Conservation (phyloP, 495 filamentous ascomycete genomes). For the Bryoglossum gracile region DNA sequence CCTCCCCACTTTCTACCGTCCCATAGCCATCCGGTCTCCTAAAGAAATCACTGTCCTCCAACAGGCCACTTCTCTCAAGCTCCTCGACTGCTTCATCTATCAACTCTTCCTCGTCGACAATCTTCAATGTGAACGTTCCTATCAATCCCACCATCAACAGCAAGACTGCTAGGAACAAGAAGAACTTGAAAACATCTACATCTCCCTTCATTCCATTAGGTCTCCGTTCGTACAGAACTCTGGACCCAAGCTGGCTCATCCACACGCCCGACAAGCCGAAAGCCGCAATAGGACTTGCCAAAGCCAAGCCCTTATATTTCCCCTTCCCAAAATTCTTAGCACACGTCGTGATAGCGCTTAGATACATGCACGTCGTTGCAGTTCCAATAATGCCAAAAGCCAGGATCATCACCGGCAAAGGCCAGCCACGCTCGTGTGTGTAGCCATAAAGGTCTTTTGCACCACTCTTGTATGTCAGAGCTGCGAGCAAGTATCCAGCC, state of each 20-base stretch:
- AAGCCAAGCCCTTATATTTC: constrained; percentile 77
- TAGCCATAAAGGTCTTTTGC: constrained; percentile 32
- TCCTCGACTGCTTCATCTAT: constrained; percentile 85
- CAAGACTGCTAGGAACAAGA: constrained; percentile 67
- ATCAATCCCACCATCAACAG: constrained; percentile 63
- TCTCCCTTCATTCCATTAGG: constrained; percentile 61
- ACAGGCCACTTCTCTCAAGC: constrained; percentile 73
- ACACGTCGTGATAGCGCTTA: constrained; percentile 81
- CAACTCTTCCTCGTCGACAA: constrained; percentile 56
- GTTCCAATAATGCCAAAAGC: constrained; percentile 76
- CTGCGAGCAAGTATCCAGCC: constrained; percentile 74
- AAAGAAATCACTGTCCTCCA: constrained; percentile 65
- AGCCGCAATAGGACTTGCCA: constrained; percentile 84
- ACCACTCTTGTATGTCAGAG: constrained; percentile 59
- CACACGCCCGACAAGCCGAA: constrained; percentile 94
- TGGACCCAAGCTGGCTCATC: constrained; percentile 80
- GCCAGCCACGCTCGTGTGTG: constrained; percentile 49
- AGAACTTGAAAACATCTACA: constrained; percentile 80
- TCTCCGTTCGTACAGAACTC: constrained; percentile 59
- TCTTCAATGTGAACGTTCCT: constrained; percentile 62
- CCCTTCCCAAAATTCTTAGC: constrained; percentile 95
- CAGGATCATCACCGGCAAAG: constrained; percentile 74
- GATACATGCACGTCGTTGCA: constrained; percentile 80
- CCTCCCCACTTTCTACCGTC: constrained; percentile 25
- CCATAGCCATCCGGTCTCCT: constrained; percentile 30